A percentile compares a stretch with the other conserved stretches of the same genome.
These are phyloP conservation scores for Macrophomina phaseolina DNA, from an alignment of 2,329 filamentous ascomycete species.

Conservation along the genomic window DNA sequence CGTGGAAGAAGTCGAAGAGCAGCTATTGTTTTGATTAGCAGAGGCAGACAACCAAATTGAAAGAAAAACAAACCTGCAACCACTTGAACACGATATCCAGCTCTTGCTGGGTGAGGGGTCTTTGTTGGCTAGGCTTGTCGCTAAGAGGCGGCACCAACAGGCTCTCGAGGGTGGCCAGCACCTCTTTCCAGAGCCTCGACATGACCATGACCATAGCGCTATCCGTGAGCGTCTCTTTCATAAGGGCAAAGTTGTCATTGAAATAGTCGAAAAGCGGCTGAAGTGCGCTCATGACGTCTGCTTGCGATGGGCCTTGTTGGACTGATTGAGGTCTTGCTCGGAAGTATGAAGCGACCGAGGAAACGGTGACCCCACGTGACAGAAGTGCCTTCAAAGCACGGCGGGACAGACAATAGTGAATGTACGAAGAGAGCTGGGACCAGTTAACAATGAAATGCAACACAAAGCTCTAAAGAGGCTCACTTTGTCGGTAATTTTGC, in stretches of 20 bases:
- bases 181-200: constrained; percentile 97
- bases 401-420: constrained; percentile 84
- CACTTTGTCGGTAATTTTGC: constrained; percentile 97
- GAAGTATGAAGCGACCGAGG: constrained; percentile 74
- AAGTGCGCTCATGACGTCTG: constrained; percentile 80
- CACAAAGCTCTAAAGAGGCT: constrained; percentile 32
- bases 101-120: constrained; percentile 82
- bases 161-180: constrained; percentile 86
- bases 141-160: constrained; percentile 92
- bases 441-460: constrained; percentile 27
- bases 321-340: constrained; percentile 56
- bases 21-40: constrained; percentile 50
- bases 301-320: constrained; percentile 65
- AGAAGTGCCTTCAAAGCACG: constrained; percentile 79
- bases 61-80: constrained; percentile 63
- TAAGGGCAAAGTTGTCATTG: constrained; percentile 97
- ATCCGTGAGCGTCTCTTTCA: constrained; percentile 94
- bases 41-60: background rate
- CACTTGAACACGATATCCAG: constrained; percentile 94
- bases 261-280: constrained; percentile 91
- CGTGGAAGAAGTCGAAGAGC: constrained; percentile 94
- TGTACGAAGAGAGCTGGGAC: constrained; percentile 82
- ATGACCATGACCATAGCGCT: constrained; percentile 99
- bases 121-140: constrained; percentile 89
- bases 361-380: constrained; percentile 73